Evolutionary conservation across 1,284 basidiomycete genomes (phyloP).

Genomic region (Pterulicium gracile): DNA sequence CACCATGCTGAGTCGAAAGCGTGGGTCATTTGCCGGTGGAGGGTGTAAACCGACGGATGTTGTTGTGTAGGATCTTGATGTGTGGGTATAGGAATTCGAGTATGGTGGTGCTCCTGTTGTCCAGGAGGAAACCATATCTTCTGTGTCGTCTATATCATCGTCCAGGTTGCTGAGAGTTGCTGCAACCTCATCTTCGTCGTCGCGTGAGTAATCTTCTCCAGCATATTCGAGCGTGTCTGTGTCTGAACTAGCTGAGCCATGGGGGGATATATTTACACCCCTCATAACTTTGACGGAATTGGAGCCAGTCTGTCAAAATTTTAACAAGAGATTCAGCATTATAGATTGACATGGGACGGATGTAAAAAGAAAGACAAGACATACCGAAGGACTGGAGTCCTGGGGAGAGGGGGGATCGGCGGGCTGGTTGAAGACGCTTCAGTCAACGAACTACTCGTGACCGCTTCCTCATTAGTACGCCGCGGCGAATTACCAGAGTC

Average conservation of each 20-base stretch:
- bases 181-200: constrained; percentile 52
- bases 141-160: constrained; percentile 49
- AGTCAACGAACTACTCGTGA: too few relatives aligned
- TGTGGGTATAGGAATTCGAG: constrained; percentile 16
- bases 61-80: constrained; percentile 27
- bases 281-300: background rate
- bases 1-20: constrained; percentile 44
- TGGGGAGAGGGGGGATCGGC: too few relatives aligned
- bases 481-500: too few relatives aligned
- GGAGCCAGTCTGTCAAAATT: too few relatives aligned
- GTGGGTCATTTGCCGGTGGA: constrained; percentile 20
- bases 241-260: constrained; percentile 8
- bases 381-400: too few relatives aligned
- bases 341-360: too few relatives aligned
- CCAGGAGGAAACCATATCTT: constrained; percentile 52
- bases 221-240: constrained; percentile 23
- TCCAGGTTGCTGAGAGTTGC: constrained; percentile 52
- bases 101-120: constrained; percentile 18
- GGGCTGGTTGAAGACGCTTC: too few relatives aligned
- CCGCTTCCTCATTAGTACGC: too few relatives aligned
- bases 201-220: constrained; percentile 25
- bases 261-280: background rate
- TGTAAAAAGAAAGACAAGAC: too few relatives aligned
- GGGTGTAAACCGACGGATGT: constrained; percentile 20
- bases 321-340: too few relatives aligned